Base-by-base conservation (phyloP, 202 grass and related monocot species). In the Setaria italica region DNA sequence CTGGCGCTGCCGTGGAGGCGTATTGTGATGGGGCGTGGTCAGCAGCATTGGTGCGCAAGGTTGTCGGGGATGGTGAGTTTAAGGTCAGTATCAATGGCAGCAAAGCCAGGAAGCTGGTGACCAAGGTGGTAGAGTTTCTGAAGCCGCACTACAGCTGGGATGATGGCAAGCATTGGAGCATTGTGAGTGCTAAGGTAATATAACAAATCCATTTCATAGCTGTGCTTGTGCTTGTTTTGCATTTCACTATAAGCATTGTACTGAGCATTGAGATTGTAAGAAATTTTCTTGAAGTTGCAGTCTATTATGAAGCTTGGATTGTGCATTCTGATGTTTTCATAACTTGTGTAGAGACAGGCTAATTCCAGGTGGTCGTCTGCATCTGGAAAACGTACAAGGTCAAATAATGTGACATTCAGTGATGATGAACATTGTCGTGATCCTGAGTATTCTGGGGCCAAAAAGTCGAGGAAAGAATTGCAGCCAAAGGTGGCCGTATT, bases 11-110 rank as follows among this genome's bases (percentile, higher is more conserved):
- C 0, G 89, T 95, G 5, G 91, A 95, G 80, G 92, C 39, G 0
- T 93, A 88, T 69, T 85, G 92, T 5, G 79, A 84, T 1, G 82
- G 85, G 21, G 92, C 89, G 0, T 97, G 95, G 92, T 93, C 89
- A 42, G 85, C 85, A 0, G 95, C 87, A 3, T 33, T 92, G 0
- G 80, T 97, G 21, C 15, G 25, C 7, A 84, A 58, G 37, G 33
- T 77, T 14, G 30, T 84, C 5, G 68, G 63, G 0, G 58, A 86
- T 0, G 64, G 57, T 2, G 85, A 88, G 78, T 91, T 37, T 30
- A 77, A 72, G 77, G 58, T 91, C 47, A 14, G 17, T 0, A 0
- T 88, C 0, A 20, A 7, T 29, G 72, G 77, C 1, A 82, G 82
- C 48, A 51, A 78, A 8, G 3, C 2, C 35, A 37, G 2, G 66